Evolutionary conservation across 805 yeast genomes (phyloP).

Genomic region (Cyberlindnera mycetangii): DNA sequence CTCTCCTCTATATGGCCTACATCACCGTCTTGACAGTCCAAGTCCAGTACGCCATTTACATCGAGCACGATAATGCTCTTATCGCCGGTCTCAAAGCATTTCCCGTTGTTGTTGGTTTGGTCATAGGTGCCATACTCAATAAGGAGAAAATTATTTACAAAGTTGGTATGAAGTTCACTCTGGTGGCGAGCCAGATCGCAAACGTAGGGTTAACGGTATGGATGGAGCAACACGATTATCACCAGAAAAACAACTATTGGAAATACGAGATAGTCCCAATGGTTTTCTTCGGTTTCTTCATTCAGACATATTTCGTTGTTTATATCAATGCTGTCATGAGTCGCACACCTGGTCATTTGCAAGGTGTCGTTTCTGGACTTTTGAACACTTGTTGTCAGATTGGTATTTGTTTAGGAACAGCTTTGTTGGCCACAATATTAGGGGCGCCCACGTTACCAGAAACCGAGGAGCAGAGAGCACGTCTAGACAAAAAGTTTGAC

Average conservation of each 20-base stretch:
- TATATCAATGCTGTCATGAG: background rate
- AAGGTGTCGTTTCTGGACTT: background rate
- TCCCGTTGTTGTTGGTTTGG: conserved; percentile 33
- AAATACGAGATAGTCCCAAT: conserved; percentile 26
- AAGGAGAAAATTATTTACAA: conserved; percentile 18
- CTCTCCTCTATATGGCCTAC: conserved; percentile 21
- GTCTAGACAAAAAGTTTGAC: background rate
- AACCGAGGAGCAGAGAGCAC: background rate
- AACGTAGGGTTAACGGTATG: background rate
- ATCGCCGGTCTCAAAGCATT: conserved; percentile 35
- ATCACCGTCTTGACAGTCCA: conserved; percentile 21
- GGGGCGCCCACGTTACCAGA: background rate
- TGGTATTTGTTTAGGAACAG: background rate
- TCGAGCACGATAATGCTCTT: conserved; percentile 31
- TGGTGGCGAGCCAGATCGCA: conserved; percentile 3
- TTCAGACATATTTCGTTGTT: background rate
- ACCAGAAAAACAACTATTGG: conserved; percentile 27
- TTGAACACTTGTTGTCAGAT: background rate
- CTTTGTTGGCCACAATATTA: background rate
- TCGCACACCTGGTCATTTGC: background rate
- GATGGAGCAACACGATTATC: conserved; percentile 20
- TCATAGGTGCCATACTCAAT: conserved; percentile 28
- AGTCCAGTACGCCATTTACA: conserved; percentile 28
- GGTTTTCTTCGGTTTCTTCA: conserved; percentile 26
- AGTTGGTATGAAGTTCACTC: conserved; percentile 25